phyloP scores from a whole-genome alignment of 208 protist genomes.

The Leishmania braziliensis region DNA sequence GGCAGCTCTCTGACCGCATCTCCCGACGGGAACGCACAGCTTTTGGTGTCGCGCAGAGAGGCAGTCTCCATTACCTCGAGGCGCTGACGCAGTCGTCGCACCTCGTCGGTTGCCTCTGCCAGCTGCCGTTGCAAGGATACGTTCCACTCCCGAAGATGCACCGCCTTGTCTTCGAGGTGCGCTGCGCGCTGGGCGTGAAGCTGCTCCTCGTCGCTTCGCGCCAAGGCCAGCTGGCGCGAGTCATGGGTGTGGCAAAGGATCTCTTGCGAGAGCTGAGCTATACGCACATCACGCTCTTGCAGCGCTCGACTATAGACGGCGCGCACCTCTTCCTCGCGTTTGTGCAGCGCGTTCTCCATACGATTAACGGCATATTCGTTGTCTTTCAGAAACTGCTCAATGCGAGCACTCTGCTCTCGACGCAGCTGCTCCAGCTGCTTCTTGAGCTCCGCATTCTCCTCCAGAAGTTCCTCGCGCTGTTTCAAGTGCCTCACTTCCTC shows the following conservation, averaged over 20 bases:
- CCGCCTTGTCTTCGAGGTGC: constrained; percentile 18
- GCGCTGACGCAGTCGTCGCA: constrained; percentile 14
- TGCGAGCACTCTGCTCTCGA: constrained; percentile 26
- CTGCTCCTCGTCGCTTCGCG: constrained; percentile 22
- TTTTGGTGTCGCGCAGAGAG: not conserved
- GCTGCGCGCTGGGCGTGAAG: constrained; percentile 4
- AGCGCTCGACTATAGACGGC: constrained; percentile 42
- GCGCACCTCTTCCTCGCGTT: constrained; percentile 47
- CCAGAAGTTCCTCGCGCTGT: not conserved
- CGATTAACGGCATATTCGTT: constrained; percentile 28
- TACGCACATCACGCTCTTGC: constrained; percentile 62
- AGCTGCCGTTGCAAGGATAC: constrained; percentile 25
- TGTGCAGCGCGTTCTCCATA: constrained; percentile 30
- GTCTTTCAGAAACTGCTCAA: constrained; percentile 24
- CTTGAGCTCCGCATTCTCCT: constrained; percentile 19
- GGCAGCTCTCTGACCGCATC: not conserved
- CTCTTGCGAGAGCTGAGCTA: constrained; percentile 54
- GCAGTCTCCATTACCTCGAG: not conserved
- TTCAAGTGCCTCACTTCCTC: not conserved
- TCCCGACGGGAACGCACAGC: not conserved
- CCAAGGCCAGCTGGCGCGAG: constrained; percentile 5
- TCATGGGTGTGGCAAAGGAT: constrained; percentile 34
- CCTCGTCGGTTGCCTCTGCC: not conserved
- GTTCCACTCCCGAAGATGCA: constrained; percentile 28
- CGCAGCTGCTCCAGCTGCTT: constrained; percentile 30